phyloP scores from a whole-genome alignment of 345 rosid species.

The Brassica nigra region DNA sequence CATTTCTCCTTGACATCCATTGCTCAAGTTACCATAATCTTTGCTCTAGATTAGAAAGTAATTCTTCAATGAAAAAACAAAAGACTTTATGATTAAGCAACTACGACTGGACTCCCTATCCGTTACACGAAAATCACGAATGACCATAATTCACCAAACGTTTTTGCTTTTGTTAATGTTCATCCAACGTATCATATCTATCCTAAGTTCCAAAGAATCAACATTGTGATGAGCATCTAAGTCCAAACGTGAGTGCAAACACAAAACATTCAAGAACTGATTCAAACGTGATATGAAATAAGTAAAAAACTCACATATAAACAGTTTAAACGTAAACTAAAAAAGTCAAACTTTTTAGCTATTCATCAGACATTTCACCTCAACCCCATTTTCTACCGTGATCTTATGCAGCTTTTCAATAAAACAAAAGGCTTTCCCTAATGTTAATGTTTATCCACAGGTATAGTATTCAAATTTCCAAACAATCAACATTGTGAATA shows the following conservation, averaged over 20 bases:
- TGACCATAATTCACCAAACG: background rate
- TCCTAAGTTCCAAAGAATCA: background rate
- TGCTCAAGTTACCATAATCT: background rate
- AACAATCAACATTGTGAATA: no score
- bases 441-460: no score
- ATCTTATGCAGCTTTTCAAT: background rate
- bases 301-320: background rate
- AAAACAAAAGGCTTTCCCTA: no score
- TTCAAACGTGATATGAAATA: background rate
- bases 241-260: background rate
- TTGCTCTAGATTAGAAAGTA: background rate
- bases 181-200: background rate
- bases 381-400: background rate
- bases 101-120: background rate
- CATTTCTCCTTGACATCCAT: background rate
- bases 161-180: background rate
- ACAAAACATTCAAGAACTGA: slow-evolving; percentile 1
- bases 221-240: background rate
- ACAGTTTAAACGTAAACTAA: background rate
- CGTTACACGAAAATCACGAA: background rate
- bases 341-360: background rate
- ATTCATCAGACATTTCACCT: background rate
- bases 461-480: no score
- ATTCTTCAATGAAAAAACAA: background rate
- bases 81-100: background rate